Evolutionary conservation across 192 early-diverging fungal genomes (phyloP), one percentile per base, ranked within the genome.

Genomic region (Coemansia sp.): DNA sequence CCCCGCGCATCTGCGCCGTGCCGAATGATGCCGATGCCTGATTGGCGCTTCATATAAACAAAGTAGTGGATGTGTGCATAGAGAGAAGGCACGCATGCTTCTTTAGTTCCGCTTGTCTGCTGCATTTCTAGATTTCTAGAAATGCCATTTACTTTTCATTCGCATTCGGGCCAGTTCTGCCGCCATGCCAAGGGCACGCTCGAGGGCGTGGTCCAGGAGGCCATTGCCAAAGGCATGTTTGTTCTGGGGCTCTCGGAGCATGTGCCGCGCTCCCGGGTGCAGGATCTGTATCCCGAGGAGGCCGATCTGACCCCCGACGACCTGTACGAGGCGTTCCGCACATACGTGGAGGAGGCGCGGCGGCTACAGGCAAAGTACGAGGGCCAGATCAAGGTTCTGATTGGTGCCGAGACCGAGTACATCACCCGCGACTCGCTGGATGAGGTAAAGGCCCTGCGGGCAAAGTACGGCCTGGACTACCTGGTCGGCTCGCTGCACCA

Each of bases 151-250:
- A 89, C 89, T 3, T 79, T 84, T 41, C 96, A 99, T 54, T 84
- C 87, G 10, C 96, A 99, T 59, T 94, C 91, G 1, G 96, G 96
- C 4, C 87, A 94, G 75, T 97, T 90, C 78, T 99, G 96, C 61
- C 74, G 78, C 28, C 96, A 99, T 58, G 96, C 90, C 26, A 74
- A 82, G 16, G 96, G 93, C 16, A 72, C 55, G 8, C 77, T 99
- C 6, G 91, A 96, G 50, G 77, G 84, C 16, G 86, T 92, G 0
- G 81, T 99, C 11, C 49, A 75, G 38, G 55, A 70, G n/a, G 96
- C 93, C 23, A 81, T 90, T 33, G 51, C 56, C n/a, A 69, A 78
- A 22, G 69, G 75, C 11, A 94, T 99, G 78, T 48, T 69, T 0
- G 76, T 67, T 0, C 81, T 87, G 61, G 94, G 92, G 2, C 78